Conservation (phyloP, 805 yeast species). For the Sugiyamaella lignohabitans region DNA sequence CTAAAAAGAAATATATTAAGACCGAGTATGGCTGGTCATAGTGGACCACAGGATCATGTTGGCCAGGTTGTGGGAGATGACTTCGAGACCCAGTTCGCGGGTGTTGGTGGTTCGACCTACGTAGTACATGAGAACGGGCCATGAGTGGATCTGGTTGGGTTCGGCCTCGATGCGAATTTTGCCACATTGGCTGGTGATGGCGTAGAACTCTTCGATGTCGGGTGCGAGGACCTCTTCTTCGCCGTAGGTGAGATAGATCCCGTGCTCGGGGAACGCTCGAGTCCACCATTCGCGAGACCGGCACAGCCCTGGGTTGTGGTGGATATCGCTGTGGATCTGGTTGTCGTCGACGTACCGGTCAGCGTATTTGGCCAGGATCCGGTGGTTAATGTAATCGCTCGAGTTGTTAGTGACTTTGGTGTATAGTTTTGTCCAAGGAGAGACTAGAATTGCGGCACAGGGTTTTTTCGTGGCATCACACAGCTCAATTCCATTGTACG, state of each 20-base stretch:
- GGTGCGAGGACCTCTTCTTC: slow-evolving; percentile 36
- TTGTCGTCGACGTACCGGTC: slow-evolving; percentile 9
- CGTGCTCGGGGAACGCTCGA: slow-evolving; percentile 37
- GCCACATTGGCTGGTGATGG: slow-evolving; percentile 26
- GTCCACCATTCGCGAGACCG: slow-evolving; percentile 36
- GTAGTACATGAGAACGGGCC: slow-evolving; percentile 41
- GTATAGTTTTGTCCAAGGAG: slow-evolving; percentile 28
- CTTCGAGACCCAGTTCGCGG: slow-evolving; percentile 39
- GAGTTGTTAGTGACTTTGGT: slow-evolving; percentile 9
- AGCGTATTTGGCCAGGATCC: slow-evolving; percentile 13
- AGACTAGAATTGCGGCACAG: slow-evolving; percentile 30
- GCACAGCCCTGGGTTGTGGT: slow-evolving; percentile 32
- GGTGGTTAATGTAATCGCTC: slow-evolving; percentile 19
- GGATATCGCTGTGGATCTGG: slow-evolving; percentile 21
- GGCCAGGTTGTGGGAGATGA: slow-evolving; percentile 37
- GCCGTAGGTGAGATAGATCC: slow-evolving; percentile 41
- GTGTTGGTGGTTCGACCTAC: slow-evolving; percentile 40
- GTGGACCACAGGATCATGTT: slow-evolving; percentile 41
- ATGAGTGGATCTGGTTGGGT: slow-evolving; percentile 38
- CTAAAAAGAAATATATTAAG: too few relatives aligned
- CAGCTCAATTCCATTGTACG: slow-evolving; percentile 22
- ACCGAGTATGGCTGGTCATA: neutral
- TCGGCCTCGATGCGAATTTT: slow-evolving; percentile 32
- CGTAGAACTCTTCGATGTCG: slow-evolving; percentile 35
- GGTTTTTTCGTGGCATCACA: slow-evolving; percentile 22